Evolutionary conservation across 2,329 filamentous ascomycete genomes (phyloP).

Genomic region (Phoma sp.): DNA sequence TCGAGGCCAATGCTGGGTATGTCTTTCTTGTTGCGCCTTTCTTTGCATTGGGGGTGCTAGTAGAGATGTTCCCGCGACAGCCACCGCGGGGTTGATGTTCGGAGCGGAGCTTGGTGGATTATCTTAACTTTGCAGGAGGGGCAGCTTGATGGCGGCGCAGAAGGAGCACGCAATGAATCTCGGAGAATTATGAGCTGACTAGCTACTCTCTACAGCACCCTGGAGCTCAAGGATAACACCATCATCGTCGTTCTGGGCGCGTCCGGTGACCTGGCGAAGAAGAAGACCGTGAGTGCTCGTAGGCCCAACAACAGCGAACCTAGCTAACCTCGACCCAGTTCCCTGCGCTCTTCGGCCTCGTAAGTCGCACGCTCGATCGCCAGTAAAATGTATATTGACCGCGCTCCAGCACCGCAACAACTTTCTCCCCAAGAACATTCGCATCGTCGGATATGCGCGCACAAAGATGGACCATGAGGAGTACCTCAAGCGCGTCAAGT

Average conservation of each 20-base stretch:
- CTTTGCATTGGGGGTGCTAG: neutral
- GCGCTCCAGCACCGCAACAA: conserved; percentile 87
- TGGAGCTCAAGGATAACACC: conserved; percentile 99
- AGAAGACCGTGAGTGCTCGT: conserved; percentile 83
- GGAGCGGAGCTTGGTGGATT: neutral
- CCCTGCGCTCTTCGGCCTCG: conserved; percentile 94
- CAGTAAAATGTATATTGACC: conserved; percentile 26
- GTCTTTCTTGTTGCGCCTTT: conserved; percentile 26
- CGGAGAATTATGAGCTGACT: conserved; percentile 37
- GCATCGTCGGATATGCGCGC: conserved; percentile 97
- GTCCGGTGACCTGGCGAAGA: conserved; percentile 97
- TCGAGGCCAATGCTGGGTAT: conserved; percentile 57
- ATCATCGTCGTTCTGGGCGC: conserved; percentile 95
- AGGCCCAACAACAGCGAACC: conserved; percentile 6
- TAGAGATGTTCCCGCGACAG: neutral
- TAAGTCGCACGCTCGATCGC: conserved; percentile 62
- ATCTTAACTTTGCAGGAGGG: conserved; percentile 14
- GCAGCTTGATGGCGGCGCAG: conserved; percentile 20
- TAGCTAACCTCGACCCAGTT: conserved; percentile 67
- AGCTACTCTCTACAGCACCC: conserved; percentile 63
- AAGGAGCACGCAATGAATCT: conserved; percentile 9
- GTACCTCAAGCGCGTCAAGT: conserved; percentile 92
- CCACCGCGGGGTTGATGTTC: conserved; percentile 5
- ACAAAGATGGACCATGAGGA: conserved; percentile 99
- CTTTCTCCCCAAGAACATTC: conserved; percentile 95